A percentile compares a stretch with the other conserved stretches of the same genome.
phyloP scores from a whole-genome alignment of 352 stramenopile genomes.

The Phytophthora rubi region DNA sequence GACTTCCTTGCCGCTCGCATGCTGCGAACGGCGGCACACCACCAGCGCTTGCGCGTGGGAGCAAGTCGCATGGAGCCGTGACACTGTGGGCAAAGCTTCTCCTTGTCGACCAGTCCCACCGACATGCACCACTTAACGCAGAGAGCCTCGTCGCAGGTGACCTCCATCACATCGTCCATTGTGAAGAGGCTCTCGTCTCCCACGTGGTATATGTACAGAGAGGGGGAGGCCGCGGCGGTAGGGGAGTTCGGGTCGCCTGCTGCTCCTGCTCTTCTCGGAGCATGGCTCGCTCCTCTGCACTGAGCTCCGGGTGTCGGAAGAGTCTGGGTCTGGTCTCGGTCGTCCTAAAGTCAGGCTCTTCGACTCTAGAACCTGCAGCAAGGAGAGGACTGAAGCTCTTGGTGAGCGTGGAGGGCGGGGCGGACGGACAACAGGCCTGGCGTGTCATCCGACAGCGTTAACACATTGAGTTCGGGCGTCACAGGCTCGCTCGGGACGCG shows the following conservation, averaged over 20 bases:
- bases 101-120: background rate
- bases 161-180: background rate
- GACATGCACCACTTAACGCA: background rate
- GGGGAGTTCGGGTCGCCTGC: slow-evolving; percentile 5
- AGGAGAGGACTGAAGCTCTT: background rate
- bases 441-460: background rate
- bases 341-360: background rate
- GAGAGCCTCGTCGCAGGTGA: background rate
- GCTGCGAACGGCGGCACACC: background rate
- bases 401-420: slow-evolving; percentile 42
- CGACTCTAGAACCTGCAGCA: background rate
- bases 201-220: no score
- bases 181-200: background rate
- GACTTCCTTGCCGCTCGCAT: no score
- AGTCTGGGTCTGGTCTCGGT: background rate
- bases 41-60: background rate
- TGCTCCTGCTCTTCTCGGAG: slow-evolving; percentile 32
- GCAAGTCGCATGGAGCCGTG: background rate
- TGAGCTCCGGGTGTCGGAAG: slow-evolving; percentile 12
- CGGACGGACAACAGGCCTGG: slow-evolving; percentile 22
- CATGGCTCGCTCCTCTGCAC: slow-evolving; percentile 15
- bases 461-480: slow-evolving; percentile 6
- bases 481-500: background rate
- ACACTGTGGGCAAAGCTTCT: background rate
- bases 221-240: no score